Percentiles rank a stretch among this genome's conserved stretches.
These are phyloP conservation scores for Hypoxylon sp. DNA, from an alignment of 2,329 filamentous ascomycete genomes.

Conservation along the genomic window DNA sequence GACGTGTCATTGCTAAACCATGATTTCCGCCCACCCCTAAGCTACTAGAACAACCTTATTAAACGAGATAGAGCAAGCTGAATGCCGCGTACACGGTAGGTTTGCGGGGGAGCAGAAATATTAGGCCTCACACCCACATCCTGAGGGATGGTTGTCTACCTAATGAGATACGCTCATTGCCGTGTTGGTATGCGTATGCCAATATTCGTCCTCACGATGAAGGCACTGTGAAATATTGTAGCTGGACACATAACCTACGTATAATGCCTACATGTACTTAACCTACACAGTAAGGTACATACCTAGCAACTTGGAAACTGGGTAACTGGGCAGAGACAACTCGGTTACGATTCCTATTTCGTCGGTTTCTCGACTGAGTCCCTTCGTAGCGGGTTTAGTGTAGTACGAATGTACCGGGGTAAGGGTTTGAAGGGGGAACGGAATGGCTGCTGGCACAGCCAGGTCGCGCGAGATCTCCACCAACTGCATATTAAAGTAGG, in stretches of 20 bases:
- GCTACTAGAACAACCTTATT: constrained; percentile 28
- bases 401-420: constrained; percentile 12
- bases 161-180: constrained; percentile 10
- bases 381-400: constrained; percentile 13
- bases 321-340: constrained; percentile 2
- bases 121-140: constrained; percentile 19
- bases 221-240: constrained; percentile 18
- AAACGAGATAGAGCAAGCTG: constrained; percentile 29
- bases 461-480: constrained; percentile 27
- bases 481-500: constrained; percentile 27
- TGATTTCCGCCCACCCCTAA: constrained; percentile 31
- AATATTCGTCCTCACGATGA: constrained; percentile 7
- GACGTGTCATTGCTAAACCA: constrained; percentile 41
- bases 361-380: constrained; percentile 29
- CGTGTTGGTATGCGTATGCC: constrained; percentile 19
- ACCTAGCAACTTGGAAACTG: not conserved
- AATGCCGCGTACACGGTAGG: constrained; percentile 13
- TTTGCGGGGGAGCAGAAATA: constrained; percentile 28
- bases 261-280: not conserved
- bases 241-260: not conserved
- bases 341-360: constrained; percentile 33
- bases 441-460: constrained; percentile 25
- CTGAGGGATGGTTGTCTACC: constrained; percentile 17
- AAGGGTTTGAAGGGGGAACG: constrained; percentile 22
- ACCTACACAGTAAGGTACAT: not conserved